Percentiles rank a stretch among this genome's conserved stretches.
phyloP scores from a whole-genome alignment of 352 stramenopile species.

The Pythium scleroteichum region DNA sequence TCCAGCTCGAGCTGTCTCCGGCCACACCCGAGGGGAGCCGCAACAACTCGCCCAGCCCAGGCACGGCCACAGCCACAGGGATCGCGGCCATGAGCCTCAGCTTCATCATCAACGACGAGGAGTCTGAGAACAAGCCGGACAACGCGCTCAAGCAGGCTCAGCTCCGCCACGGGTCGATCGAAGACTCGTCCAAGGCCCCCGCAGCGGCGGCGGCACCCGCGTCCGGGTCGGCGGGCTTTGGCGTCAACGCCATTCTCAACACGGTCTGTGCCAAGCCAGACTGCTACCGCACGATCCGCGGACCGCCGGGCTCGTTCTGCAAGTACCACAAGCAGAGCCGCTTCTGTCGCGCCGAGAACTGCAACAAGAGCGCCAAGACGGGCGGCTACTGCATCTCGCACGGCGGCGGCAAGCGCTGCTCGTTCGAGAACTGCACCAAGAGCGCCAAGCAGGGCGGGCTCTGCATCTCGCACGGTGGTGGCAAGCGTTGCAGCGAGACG shows the following conservation, averaged over 20 bases:
- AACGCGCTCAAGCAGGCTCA: conserved; percentile 20
- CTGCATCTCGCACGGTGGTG: conserved; percentile 82
- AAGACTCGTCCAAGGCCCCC: conserved; percentile 17
- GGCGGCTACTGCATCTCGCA: conserved; percentile 70
- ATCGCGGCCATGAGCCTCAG: conserved; percentile 83
- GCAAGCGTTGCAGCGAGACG: conserved; percentile 72
- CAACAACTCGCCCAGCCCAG: conserved; percentile 24
- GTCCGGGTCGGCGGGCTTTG: conserved; percentile 31
- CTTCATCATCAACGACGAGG: conserved; percentile 77
- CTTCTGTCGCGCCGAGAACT: conserved; percentile 70
- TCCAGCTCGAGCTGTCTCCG: conserved; percentile 18
- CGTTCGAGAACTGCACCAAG: conserved; percentile 76
- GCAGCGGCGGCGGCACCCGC: not conserved
- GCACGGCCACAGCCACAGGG: conserved; percentile 40
- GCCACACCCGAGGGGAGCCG: conserved; percentile 15
- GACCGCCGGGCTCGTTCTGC: conserved; percentile 68
- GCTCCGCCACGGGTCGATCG: conserved; percentile 32
- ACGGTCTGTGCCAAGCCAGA: conserved; percentile 76
- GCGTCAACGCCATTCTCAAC: conserved; percentile 73
- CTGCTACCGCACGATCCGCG: conserved; percentile 76
- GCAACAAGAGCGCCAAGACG: conserved; percentile 79
- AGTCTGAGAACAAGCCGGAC: conserved; percentile 33
- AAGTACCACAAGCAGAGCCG: conserved; percentile 86
- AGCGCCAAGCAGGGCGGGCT: conserved; percentile 81
- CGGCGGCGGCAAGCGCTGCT: conserved; percentile 64